Evolutionary conservation across 2,329 filamentous ascomycete species (phyloP).

Genomic region (Samsoniella hepiali): DNA sequence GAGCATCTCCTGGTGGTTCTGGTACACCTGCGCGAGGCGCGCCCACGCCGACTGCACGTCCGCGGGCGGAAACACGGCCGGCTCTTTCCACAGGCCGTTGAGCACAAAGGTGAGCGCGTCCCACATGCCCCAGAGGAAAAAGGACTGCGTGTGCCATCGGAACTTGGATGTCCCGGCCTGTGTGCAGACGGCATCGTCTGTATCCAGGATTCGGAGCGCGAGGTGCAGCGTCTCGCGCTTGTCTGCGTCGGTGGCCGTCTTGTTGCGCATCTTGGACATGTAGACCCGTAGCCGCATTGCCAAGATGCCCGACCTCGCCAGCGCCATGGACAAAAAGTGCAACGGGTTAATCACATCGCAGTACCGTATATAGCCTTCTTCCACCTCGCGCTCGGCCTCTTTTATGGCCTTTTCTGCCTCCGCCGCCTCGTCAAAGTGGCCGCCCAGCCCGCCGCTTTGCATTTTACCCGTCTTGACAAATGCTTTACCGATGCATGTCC

Average conservation of each 20-base stretch:
- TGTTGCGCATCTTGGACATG: constrained; percentile 25
- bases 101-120: constrained; percentile 33
- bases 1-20: constrained; percentile 30
- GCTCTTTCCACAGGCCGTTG: constrained; percentile 25
- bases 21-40: constrained; percentile 27
- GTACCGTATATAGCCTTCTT: constrained; percentile 42
- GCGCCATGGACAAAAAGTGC: constrained; percentile 31
- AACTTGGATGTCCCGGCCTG: constrained; percentile 26
- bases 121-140: constrained; percentile 34
- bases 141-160: constrained; percentile 32
- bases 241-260: constrained; percentile 26
- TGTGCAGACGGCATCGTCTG: constrained; percentile 30
- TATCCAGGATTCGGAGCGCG: constrained; percentile 37
- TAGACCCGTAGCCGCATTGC: constrained; percentile 26
- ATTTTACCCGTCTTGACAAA: constrained; percentile 23
- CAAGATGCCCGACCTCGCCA: constrained; percentile 28
- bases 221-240: constrained; percentile 29
- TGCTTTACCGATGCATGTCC: constrained; percentile 40
- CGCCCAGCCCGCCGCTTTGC: constrained; percentile 15
- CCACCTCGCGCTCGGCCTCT: constrained; percentile 40
- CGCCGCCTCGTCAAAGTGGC: constrained; percentile 24
- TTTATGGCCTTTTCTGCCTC: constrained; percentile 33
- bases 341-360: constrained; percentile 41
- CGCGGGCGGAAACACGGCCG: constrained; percentile 21
- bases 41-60: constrained; percentile 26